Evolutionary conservation across 2,329 filamentous ascomycete genomes (phyloP), one percentile per base, ranked within the genome.

Genomic region (Cercospora sp.): DNA sequence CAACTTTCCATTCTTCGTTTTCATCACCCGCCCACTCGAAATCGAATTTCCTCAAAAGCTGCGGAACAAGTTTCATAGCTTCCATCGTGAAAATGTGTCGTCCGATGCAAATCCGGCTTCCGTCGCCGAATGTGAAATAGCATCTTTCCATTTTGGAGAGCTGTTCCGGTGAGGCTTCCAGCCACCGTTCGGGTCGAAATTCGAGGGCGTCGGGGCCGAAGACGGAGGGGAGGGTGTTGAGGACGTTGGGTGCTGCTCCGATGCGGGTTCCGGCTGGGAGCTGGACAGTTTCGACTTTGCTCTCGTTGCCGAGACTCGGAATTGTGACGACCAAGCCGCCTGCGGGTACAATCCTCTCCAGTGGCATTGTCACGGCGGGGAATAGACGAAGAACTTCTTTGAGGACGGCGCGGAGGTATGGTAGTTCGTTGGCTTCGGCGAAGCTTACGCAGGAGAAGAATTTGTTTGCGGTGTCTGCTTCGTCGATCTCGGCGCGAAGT

Each of bases 81-180:
- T 77, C 75, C 18, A 75, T 53, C 20, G 72, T 48, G 3, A 67
- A 65, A 39, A 77, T 74, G 42, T 77, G 73, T 45, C 67, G 67
- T 0, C 78, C 79, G 6, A 77, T 76, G 60, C 79, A 80, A 0
- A 72, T 76, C 8, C 78, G 68, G 1, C 75, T 73, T 2, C 79
- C 79, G 5, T 70, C 74, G 7, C 79, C 78, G n/a, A 68, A 68
- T 59, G 67, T 74, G 12, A 79, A 58, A 65, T 77, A 77, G 23
- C 58, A 64, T 69, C 77, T 75, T 67, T 78, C 77, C 42, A 78
- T 48, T 36, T 73, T 62, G 20, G 81, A 83, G 45, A 89, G 88
- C 57, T 67, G 45, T 18, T 65, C 66, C 12, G 57, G 30, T 4
- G 58, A 60, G 33, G 57, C 74, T 92, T 65, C 63, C 5, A 67